Percentiles rank a stretch among this genome's conserved stretches.
Evolutionary conservation across 352 stramenopile species (phyloP).

Genomic region (Pythium phragmiticola): DNA sequence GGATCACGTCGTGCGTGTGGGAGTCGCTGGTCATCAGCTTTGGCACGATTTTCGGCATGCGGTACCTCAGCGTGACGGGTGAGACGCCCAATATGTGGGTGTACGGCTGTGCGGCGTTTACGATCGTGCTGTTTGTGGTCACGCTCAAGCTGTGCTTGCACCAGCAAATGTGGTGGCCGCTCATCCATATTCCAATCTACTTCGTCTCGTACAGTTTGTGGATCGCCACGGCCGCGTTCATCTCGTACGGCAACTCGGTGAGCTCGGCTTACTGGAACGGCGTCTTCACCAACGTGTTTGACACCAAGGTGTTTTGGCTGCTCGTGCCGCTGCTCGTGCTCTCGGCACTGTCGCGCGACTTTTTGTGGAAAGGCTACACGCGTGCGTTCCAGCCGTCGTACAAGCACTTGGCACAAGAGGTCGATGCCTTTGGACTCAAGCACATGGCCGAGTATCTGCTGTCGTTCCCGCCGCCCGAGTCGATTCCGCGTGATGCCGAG

Average conservation of each 20-base stretch:
- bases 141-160: constrained; percentile 78
- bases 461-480: constrained; percentile 74
- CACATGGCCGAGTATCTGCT: constrained; percentile 70
- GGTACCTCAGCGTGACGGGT: constrained; percentile 73
- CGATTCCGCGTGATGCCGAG: constrained; percentile 52
- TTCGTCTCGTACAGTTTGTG: constrained; percentile 64
- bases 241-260: constrained; percentile 68
- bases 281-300: constrained; percentile 74
- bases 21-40: constrained; percentile 86
- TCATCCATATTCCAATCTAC: constrained; percentile 70
- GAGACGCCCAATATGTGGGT: constrained; percentile 64
- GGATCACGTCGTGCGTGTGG: constrained; percentile 81
- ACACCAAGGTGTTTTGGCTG: constrained; percentile 71
- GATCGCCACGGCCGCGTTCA: constrained; percentile 69
- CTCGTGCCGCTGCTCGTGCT: constrained; percentile 72
- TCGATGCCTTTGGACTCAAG: constrained; percentile 60
- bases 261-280: constrained; percentile 84
- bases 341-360: constrained; percentile 67
- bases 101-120: constrained; percentile 74
- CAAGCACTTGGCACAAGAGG: constrained; percentile 85
- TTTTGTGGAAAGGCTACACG: constrained; percentile 82
- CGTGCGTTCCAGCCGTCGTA: constrained; percentile 81
- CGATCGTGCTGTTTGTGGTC: constrained; percentile 71
- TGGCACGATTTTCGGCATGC: constrained; percentile 78
- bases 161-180: constrained; percentile 82